A percentile compares a stretch with the other conserved stretches of the same genome.
Evolutionary conservation across 176 grass and related monocot species (phyloP).

Genomic region (Zizania latifolia): DNA sequence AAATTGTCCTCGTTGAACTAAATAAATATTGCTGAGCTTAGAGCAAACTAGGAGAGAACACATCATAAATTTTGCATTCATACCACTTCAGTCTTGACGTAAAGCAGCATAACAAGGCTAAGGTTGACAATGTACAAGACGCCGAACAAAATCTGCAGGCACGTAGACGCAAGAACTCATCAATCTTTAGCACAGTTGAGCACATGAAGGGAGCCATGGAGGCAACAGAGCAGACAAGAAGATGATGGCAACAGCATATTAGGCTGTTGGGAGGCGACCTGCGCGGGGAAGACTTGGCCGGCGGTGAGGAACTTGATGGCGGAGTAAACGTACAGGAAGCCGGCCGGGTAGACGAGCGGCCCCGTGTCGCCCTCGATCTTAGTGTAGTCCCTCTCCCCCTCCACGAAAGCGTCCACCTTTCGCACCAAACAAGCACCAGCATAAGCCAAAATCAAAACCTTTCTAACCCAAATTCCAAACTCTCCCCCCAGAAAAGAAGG

Average conservation of each 20-base stretch:
- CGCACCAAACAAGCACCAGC: background rate
- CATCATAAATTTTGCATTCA: background rate
- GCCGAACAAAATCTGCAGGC: constrained; percentile 77
- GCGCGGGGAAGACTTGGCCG: constrained; percentile 69
- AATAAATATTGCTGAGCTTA: background rate
- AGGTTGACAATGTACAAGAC: constrained; percentile 77
- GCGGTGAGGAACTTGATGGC: constrained; percentile 72
- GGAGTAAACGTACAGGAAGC: constrained; percentile 92
- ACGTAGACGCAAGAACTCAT: constrained; percentile 9
- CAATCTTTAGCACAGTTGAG: background rate
- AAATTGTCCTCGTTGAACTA: background rate
- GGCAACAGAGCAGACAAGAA: background rate
- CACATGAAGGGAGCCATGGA: background rate
- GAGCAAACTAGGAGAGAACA: background rate
- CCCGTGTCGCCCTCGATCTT: constrained; percentile 92
- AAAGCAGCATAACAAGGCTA: constrained; percentile 64
- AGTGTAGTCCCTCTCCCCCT: constrained; percentile 84
- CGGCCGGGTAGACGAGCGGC: constrained; percentile 87
- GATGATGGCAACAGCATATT: background rate
- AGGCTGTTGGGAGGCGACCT: constrained; percentile 32
- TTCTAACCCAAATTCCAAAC: background rate
- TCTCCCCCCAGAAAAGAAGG: background rate
- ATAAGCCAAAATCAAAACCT: background rate
- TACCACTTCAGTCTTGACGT: constrained; percentile 85
- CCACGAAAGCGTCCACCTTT: constrained; percentile 75